Base-by-base conservation (phyloP, 306 rosid genomes). In the Ochetophila trinervis region DNA sequence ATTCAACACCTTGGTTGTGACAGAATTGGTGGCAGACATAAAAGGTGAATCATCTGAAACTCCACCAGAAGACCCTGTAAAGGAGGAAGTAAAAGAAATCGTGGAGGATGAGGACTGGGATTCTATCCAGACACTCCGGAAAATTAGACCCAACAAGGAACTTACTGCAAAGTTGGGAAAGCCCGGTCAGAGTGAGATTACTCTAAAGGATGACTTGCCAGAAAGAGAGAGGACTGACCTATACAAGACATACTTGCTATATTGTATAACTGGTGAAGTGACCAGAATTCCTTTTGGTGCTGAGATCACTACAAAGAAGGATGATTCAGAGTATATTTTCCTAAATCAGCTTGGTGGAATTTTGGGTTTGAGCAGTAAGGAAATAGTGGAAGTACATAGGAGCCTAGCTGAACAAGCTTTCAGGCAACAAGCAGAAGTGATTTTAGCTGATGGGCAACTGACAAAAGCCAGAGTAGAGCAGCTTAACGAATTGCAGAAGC, bases 381-480 rank as follows among this genome's bases (percentile, higher is more conserved):
- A 90, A 80, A 83, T 74, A 64, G 85, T 90, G 65, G 99, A 84
- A 63, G 97, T 93, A 66, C 99, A 93, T 74, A 79, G 91, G 72
- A 51, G 94, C 67, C 78, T 88, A 50, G 96, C 96, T 0, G 98
- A 90, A 84, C 90, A 88, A 86, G 96, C 88, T 67, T 93, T 93
- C 81, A 83, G 88, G 90, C 90, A 90, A 77, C 94, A 59, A 64
- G 62, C 67, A 1, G 51, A 63, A 34, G 91, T 93, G 45, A 91
- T 93, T 80, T 81, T 93, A 73, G 99, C 99, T 27, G 99, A 90
- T 71, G 97, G 99, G 60, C 99, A 87, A 79, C 78, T 93, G 80
- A 83, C 97, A 49, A 90, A 93, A 64, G 88, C 90, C 79, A 81
- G 90, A 71, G 80, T 88, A 58, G 97, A 93, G 70, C 95, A 90